A percentile compares a stretch with the other conserved stretches of the same genome.
phyloP scores from a whole-genome alignment of 2,329 filamentous ascomycete species.

The Pseudocercospora fuligena region DNA sequence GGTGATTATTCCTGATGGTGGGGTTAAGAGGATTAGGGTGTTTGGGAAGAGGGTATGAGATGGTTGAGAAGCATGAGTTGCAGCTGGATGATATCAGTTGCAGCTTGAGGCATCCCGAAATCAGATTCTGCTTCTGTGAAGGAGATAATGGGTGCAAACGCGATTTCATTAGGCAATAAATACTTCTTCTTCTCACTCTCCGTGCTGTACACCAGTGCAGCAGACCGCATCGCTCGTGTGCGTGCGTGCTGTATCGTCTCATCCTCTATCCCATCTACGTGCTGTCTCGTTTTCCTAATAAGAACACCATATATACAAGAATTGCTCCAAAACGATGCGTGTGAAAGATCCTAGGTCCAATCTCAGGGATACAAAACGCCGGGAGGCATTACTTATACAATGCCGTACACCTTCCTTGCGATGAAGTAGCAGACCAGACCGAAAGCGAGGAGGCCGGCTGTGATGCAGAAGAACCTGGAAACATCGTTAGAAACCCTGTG shows the following conservation, averaged over 20 bases:
- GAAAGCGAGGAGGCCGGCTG: slow-evolving; percentile 76
- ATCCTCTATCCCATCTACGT: neutral
- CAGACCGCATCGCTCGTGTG: neutral
- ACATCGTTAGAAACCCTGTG: slow-evolving; percentile 39
- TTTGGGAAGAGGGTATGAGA: slow-evolving; percentile 59
- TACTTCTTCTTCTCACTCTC: neutral
- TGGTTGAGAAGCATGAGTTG: too few species aligned
- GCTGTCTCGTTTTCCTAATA: neutral
- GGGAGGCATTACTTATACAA: slow-evolving; percentile 58
- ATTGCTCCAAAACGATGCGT: neutral
- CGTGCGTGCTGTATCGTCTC: neutral
- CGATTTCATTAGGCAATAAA: neutral
- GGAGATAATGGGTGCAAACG: neutral
- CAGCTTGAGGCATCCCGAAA: too few species aligned
- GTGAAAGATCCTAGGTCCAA: neutral
- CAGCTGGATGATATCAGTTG: too few species aligned
- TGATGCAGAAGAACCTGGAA: slow-evolving; percentile 60
- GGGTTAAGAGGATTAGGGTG: slow-evolving; percentile 83
- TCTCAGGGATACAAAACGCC: neutral
- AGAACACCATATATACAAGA: neutral
- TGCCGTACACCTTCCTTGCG: slow-evolving; percentile 82
- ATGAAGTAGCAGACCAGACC: slow-evolving; percentile 79
- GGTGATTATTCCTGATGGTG: slow-evolving; percentile 90
- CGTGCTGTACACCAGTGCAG: neutral
- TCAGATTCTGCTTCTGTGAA: too few species aligned